These are phyloP conservation scores for Ophiorrhiza pumila DNA, from an alignment of 257 asterid species.

Conservation along the genomic window DNA sequence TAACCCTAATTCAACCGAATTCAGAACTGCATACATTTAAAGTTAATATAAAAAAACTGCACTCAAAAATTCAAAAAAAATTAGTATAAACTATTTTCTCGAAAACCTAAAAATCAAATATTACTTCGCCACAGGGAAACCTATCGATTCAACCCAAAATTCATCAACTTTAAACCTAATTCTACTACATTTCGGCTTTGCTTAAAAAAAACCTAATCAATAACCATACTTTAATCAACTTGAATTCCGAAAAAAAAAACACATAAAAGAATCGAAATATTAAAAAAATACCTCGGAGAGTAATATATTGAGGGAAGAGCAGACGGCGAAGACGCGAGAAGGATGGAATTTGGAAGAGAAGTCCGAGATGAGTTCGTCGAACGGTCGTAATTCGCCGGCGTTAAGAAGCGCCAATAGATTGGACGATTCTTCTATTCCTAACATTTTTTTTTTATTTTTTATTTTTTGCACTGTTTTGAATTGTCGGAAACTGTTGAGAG, in stretches of 20 bases:
- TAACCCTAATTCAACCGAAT: no score
- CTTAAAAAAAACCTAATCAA: not conserved
- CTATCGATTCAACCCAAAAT: no score
- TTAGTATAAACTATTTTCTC: not conserved
- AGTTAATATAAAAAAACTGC: no score
- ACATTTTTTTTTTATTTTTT: conserved; percentile 19
- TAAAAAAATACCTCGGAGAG: conserved; percentile 37
- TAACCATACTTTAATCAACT: not conserved
- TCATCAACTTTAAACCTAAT: not conserved
- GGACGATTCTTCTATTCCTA: conserved; percentile 32
- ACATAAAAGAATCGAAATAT: not conserved
- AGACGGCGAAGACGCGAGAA: conserved; percentile 50
- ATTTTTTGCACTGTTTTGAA: not conserved
- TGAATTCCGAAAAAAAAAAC: not conserved
- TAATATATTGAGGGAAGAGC: conserved; percentile 64
- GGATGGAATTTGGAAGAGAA: conserved; percentile 50
- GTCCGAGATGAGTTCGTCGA: conserved; percentile 66
- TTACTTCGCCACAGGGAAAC: no score
- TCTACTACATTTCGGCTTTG: not conserved
- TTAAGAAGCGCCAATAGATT: conserved; percentile 48
- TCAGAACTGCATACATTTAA: no score
- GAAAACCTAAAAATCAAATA: no score
- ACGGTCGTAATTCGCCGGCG: conserved; percentile 48
- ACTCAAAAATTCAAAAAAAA: no score
- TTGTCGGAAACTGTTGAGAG: not conserved